Evolutionary conservation across 148 eudicot species (phyloP), one percentile per base, ranked within the genome.

Genomic region (Nepenthes mirabilis): DNA sequence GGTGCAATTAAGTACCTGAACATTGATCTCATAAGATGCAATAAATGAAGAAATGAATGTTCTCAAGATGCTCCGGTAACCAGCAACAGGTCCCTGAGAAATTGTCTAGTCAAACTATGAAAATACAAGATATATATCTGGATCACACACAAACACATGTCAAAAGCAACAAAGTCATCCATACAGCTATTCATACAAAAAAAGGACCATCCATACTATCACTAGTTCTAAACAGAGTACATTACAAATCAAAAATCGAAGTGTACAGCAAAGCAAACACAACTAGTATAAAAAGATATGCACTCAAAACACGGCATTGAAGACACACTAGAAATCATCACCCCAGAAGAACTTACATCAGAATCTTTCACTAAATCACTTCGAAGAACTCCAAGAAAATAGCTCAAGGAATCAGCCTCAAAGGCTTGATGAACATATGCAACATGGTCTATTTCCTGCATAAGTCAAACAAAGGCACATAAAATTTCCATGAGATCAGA

Each of bases 1-100:
- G 35, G 36, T 33, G 57, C 47, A 58, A 49, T 32, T 33, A 37
- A 63, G 56, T 79, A 88, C 97, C 90, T 91, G 87, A 52, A 81
- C 73, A 76, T 74, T 88, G 72, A 88, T 89, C 73, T 93, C 99
- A 72, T 93, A 93, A 47, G 99, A 88, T 57, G 99, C 99, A 75
- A 93, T 78, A 70, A 88, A 93, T 52, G 95, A 85, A 11, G 99
- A 86, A 60, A 93, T 64, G 70, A 88, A 88, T 53, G 96, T 88
- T 69, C 96, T 82, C 72, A 86, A 72, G 70, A 93, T 94, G 77
- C 99, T 86, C 57, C 81, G 68, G 59, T 77, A 88, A 60, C 96
- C 96, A 73, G 87, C 88, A 69, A 71, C 57, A 74, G 99, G 87
- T 52, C 87, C 96, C 98, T 93, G 14, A 59, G 52, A 45, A 68